Evolutionary conservation across 164 flowering plant genomes (phyloP).

Genomic region (Protea cynaroides): DNA sequence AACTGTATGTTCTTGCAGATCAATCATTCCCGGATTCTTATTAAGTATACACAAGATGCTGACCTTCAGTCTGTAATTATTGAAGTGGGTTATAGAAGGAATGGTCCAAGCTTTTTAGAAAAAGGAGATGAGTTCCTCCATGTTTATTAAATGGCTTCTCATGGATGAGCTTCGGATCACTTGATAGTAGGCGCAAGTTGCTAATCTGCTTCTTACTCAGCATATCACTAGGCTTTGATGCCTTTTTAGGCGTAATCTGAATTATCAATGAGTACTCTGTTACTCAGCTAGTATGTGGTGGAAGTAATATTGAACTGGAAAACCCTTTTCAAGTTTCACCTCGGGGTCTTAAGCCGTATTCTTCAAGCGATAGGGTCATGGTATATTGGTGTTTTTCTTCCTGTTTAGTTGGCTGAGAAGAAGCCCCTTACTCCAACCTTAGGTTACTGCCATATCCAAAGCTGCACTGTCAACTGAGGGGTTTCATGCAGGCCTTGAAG

Average conservation of each 20-base stretch:
- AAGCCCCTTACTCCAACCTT: conserved; percentile 11
- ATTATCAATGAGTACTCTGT: background rate
- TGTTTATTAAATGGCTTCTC: background rate
- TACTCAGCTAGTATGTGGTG: conserved; percentile 3
- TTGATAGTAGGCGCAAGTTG: conserved; percentile 5
- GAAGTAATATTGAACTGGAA: conserved; percentile 2
- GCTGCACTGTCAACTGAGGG: conserved; percentile 16
- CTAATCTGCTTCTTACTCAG: background rate
- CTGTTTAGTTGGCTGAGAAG: conserved; percentile 14
- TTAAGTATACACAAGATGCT: background rate
- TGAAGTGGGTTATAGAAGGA: background rate
- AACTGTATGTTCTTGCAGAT: background rate
- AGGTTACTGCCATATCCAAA: conserved; percentile 8
- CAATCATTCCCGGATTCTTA: background rate
- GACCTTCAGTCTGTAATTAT: background rate
- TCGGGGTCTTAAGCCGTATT: conserved; percentile 7
- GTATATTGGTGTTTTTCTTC: background rate
- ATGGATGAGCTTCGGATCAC: conserved; percentile 4
- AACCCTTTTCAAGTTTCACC: background rate
- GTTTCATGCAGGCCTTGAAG: conserved; percentile 18
- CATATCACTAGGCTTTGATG: background rate
- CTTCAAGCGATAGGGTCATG: conserved; percentile 3
- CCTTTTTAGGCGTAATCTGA: conserved; percentile 6
- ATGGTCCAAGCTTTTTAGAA: conserved; percentile 2
- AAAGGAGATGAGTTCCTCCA: conserved; percentile 5